These are phyloP conservation scores for Chloranthus sessilifolius DNA, from an alignment of 164 flowering plant genomes.

Conservation along the genomic window DNA sequence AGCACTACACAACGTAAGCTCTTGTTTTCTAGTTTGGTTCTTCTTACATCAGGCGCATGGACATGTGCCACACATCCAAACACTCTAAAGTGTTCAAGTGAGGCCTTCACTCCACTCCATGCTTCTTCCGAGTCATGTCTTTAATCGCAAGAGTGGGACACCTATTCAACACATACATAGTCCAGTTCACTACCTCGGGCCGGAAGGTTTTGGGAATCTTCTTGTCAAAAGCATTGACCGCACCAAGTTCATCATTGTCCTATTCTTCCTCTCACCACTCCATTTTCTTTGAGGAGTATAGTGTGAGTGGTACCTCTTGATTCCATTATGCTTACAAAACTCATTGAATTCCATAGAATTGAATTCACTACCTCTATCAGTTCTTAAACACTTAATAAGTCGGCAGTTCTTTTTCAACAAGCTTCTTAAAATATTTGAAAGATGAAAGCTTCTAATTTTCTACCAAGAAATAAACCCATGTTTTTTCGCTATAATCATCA, in stretches of 20 bases:
- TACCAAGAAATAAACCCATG: background rate
- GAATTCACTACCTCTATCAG: conserved; percentile 4
- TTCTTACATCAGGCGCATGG: conserved; percentile 4
- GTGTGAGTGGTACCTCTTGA: background rate
- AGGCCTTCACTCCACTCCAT: background rate
- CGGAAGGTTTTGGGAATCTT: background rate
- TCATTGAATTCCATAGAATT: background rate
- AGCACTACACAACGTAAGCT: too few species aligned
- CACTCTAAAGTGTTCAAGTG: conserved; percentile 6
- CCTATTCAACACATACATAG: background rate
- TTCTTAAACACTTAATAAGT: background rate
- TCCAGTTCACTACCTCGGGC: background rate
- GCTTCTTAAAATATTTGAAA: background rate
- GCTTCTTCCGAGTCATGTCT: conserved; percentile 7
- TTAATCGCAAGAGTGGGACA: background rate
- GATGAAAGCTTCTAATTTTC: background rate
- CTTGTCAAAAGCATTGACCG: background rate
- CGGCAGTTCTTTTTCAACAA: background rate
- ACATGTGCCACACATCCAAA: conserved; percentile 11
- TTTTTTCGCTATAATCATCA: conserved; percentile 5
- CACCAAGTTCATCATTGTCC: too few species aligned
- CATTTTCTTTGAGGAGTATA: conserved; percentile 2
- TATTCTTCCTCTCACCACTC: background rate
- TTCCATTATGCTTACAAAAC: background rate
- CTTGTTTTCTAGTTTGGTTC: conserved; percentile 11